Conservation (phyloP, 2,329 filamentous ascomycete genomes). For the Aspergillus pseudoglaucus region DNA sequence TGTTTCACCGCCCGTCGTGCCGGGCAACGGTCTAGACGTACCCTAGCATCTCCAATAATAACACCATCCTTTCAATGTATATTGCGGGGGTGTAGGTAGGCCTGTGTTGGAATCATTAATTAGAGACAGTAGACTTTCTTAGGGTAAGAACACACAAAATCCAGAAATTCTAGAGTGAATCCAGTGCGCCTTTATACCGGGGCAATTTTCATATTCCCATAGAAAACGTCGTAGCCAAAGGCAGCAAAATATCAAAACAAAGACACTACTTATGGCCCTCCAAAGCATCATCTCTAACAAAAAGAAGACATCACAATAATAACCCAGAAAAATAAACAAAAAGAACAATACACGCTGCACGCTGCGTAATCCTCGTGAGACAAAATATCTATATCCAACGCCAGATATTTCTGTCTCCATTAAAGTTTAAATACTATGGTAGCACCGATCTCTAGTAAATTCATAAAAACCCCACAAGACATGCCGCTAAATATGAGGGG, state of each 20-base stretch:
- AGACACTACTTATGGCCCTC: neutral
- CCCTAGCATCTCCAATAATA: neutral
- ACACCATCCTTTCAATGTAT: neutral
- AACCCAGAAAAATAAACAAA: neutral
- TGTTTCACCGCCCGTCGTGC: constrained; percentile 10
- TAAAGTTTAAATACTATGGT: too few species aligned
- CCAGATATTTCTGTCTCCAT: neutral
- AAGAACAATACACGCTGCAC: neutral
- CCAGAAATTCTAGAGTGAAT: neutral
- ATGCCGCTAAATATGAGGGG: too few species aligned
- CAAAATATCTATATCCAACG: neutral
- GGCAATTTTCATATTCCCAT: neutral
- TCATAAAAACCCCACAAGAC: too few species aligned
- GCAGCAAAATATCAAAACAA: neutral
- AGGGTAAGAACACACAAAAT: too few species aligned
- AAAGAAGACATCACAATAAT: neutral
- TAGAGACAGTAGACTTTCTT: too few species aligned
- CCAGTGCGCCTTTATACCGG: too few species aligned
- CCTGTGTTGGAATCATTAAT: neutral
- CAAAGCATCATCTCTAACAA: neutral
- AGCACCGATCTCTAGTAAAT: too few species aligned
- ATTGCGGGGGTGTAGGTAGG: neutral
- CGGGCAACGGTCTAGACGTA: constrained; percentile 9
- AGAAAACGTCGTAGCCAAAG: neutral
- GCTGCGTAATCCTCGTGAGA: neutral